Percentiles rank a stretch among this genome's conserved stretches.
Conservation (phyloP, 768 basidiomycete species). For the Naganishia onofrii region DNA sequence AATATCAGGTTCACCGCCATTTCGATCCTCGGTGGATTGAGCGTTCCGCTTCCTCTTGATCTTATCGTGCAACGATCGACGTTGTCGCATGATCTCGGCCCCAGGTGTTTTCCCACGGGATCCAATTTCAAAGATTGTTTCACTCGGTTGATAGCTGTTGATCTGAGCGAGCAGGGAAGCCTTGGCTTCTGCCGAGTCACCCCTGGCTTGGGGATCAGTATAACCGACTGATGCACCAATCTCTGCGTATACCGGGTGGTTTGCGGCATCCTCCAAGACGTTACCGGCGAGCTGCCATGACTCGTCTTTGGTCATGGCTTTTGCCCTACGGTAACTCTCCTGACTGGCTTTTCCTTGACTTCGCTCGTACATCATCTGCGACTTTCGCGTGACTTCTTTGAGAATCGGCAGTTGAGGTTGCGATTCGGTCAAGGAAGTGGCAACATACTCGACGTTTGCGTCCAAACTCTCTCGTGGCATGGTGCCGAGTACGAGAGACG, state of each 20-base stretch:
- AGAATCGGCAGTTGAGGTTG: conserved; percentile 63
- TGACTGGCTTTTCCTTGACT: conserved; percentile 85
- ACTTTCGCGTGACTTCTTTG: conserved; percentile 78
- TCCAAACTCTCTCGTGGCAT: conserved; percentile 78
- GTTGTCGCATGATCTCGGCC: conserved; percentile 78
- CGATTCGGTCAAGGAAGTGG: conserved; percentile 38
- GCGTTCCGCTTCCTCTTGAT: conserved; percentile 24
- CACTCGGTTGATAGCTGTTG: conserved; percentile 74
- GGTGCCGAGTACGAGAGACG: conserved; percentile 73
- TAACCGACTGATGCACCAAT: conserved; percentile 19
- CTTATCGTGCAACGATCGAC: conserved; percentile 66
- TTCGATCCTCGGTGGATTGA: conserved; percentile 28
- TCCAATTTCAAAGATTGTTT: conserved; percentile 88
- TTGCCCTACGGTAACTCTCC: conserved; percentile 81
- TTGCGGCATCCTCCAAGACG: conserved; percentile 58
- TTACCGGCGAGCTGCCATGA: conserved; percentile 67
- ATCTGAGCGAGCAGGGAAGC: conserved; percentile 70
- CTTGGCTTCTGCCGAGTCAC: conserved; percentile 52
- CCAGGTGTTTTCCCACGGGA: conserved; percentile 65
- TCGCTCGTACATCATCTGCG: conserved; percentile 89
- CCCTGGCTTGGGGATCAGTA: conserved; percentile 21
- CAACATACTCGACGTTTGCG: conserved; percentile 75
- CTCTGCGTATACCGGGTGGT: conserved; percentile 63
- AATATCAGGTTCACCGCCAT: conserved; percentile 29
- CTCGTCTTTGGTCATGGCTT: conserved; percentile 72